Percentiles rank a stretch among this genome's conserved stretches.
These are phyloP conservation scores for Drechslerella stenobrocha DNA, from an alignment of 2,329 filamentous ascomycete genomes.

Conservation along the genomic window DNA sequence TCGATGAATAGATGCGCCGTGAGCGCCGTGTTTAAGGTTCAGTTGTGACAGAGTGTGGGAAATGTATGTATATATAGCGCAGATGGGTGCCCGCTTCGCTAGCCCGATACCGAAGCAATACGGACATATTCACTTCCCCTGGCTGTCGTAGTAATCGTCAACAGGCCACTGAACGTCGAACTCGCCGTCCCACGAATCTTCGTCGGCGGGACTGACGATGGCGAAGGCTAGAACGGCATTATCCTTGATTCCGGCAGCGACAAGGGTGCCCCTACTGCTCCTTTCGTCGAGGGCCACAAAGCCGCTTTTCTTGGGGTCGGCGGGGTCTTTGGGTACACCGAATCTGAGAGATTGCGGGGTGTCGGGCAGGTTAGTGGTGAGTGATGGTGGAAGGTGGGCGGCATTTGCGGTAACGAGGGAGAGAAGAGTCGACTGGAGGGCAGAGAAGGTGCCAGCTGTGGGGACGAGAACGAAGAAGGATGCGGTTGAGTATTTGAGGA, in stretches of 20 bases:
- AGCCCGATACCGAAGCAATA: too few relatives aligned
- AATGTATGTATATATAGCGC: too few relatives aligned
- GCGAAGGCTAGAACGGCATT: slow-evolving; percentile 15
- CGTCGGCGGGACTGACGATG: slow-evolving; percentile 8
- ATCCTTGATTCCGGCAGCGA: slow-evolving; percentile 22
- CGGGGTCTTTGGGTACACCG: slow-evolving; percentile 26
- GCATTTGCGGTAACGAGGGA: slow-evolving; percentile 9
- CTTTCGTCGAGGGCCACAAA: slow-evolving; percentile 24
- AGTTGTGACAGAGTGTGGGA: too few relatives aligned
- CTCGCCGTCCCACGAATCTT: slow-evolving; percentile 23
- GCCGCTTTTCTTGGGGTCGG: slow-evolving; percentile 6
- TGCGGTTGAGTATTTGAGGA: slow-evolving; percentile 39
- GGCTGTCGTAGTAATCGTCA: slow-evolving; percentile 29
- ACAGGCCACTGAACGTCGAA: slow-evolving; percentile 22
- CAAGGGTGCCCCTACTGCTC: slow-evolving; percentile 9
- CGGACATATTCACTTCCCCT: slow-evolving; percentile 1
- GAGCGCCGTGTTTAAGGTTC: too few relatives aligned
- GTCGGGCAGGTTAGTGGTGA: slow-evolving; percentile 3
- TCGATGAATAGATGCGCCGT: too few relatives aligned
- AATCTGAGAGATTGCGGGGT: slow-evolving; percentile 8
- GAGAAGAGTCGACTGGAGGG: slow-evolving; percentile 15
- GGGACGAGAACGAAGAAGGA: slow-evolving; percentile 43
- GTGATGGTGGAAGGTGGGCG: slow-evolving; percentile 18
- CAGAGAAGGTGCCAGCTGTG: slow-evolving; percentile 13
- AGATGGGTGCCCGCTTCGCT: too few relatives aligned